Conservation (phyloP, 1,284 basidiomycete species). For the Phellinidium pouzarii region DNA sequence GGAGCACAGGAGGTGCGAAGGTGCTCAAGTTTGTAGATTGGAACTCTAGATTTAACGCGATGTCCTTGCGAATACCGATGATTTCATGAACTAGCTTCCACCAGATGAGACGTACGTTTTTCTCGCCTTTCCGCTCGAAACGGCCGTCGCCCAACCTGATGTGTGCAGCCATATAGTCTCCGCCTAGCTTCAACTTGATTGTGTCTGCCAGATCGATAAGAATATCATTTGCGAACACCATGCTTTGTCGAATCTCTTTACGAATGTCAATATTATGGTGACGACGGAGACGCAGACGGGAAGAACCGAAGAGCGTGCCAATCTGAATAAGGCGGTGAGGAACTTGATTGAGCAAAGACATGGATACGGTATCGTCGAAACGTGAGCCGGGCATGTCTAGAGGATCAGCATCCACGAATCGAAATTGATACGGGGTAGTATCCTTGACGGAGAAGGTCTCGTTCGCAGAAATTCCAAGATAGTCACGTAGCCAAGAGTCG, state of each 20-base stretch:
- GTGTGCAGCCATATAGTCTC: slow-evolving; percentile 55
- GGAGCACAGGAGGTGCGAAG: slow-evolving; percentile 17
- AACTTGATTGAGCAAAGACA: slow-evolving; percentile 34
- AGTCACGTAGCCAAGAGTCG: slow-evolving; percentile 40
- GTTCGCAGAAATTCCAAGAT: slow-evolving; percentile 32
- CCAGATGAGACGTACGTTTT: slow-evolving; percentile 46
- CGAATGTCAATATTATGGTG: slow-evolving; percentile 35
- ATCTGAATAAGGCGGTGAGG: slow-evolving; percentile 48
- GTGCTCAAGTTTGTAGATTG: slow-evolving; percentile 18
- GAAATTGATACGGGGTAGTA: slow-evolving; percentile 51
- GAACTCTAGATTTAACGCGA: slow-evolving; percentile 35
- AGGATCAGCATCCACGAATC: slow-evolving; percentile 51
- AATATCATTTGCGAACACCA: slow-evolving; percentile 46
- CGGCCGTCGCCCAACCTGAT: slow-evolving; percentile 60
- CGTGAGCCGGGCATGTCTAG: slow-evolving; percentile 30
- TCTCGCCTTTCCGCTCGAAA: slow-evolving; percentile 40
- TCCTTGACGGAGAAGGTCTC: slow-evolving; percentile 49
- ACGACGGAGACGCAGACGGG: slow-evolving; percentile 47
- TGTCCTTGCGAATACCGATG: slow-evolving; percentile 34
- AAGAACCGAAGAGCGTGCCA: slow-evolving; percentile 65
- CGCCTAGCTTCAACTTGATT: slow-evolving; percentile 42
- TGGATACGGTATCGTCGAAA: slow-evolving; percentile 40
- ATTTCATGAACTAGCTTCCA: slow-evolving; percentile 45
- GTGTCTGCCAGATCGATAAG: slow-evolving; percentile 35
- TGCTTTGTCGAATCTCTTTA: slow-evolving; percentile 39